Percentiles rank a stretch among this genome's conserved stretches.
These are phyloP conservation scores for Micractinium conductrix DNA, from an alignment of 139 green algal species.

Conservation along the genomic window DNA sequence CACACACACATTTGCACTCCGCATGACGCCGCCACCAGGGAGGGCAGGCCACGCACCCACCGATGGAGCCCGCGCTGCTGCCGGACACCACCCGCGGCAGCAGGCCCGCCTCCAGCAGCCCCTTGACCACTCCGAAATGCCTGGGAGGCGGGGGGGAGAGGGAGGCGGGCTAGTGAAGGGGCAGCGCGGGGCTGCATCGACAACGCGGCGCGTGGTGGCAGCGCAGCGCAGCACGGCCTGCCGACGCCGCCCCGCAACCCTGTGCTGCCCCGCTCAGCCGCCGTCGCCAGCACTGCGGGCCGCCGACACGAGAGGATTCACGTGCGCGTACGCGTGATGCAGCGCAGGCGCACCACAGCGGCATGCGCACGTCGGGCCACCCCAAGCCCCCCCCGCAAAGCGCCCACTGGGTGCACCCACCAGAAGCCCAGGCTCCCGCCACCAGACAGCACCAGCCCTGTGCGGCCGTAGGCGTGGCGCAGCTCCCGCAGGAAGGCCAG, in stretches of 20 bases:
- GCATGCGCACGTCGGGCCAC: background rate
- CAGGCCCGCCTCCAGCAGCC: constrained; percentile 84
- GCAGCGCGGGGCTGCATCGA: too few relatives aligned
- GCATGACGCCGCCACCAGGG: too few relatives aligned
- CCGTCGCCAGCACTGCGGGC: too few relatives aligned
- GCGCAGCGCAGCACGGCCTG: too few relatives aligned
- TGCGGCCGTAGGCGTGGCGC: constrained; percentile 93
- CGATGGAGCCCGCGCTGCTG: constrained; percentile 90
- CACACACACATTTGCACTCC: too few relatives aligned
- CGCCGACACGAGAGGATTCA: too few relatives aligned
- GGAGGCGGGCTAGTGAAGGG: too few relatives aligned
- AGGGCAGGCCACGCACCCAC: constrained; percentile 30
- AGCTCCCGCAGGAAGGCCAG: constrained; percentile 90
- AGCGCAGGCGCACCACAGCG: background rate
- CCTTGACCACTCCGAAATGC: constrained; percentile 90
- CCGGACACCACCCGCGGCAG: constrained; percentile 94
- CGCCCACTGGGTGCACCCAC: background rate
- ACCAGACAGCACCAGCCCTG: constrained; percentile 92
- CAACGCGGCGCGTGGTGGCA: too few relatives aligned
- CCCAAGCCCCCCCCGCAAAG: background rate
- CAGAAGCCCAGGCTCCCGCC: constrained; percentile 65
- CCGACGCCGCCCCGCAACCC: too few relatives aligned
- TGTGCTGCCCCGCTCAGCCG: too few relatives aligned
- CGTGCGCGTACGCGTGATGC: too few relatives aligned
- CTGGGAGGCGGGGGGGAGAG: constrained; percentile 57